Evolutionary conservation across 768 basidiomycete species (phyloP).

Genomic region (Cystobasidium ongulense): DNA sequence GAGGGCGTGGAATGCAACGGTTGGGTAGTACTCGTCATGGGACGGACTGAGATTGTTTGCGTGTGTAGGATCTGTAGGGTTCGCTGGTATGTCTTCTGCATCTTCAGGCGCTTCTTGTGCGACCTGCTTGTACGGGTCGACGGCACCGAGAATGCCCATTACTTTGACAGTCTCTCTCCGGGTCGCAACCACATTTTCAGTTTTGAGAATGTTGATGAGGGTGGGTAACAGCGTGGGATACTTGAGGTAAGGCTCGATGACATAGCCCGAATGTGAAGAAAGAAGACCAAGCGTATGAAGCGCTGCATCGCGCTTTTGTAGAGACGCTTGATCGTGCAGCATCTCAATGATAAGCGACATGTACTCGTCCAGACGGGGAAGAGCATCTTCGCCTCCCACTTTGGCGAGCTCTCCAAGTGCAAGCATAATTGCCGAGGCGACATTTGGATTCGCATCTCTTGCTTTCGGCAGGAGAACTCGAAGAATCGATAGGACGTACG

Average conservation of each 20-base stretch:
- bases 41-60: slow-evolving; percentile 39
- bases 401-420: slow-evolving; percentile 88
- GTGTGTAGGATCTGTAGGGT: slow-evolving; percentile 46
- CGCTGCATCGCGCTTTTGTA: slow-evolving; percentile 77
- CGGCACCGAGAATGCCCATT: slow-evolving; percentile 85
- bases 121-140: slow-evolving; percentile 85
- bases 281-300: slow-evolving; percentile 89
- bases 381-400: slow-evolving; percentile 85
- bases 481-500: slow-evolving; percentile 91
- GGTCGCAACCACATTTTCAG: slow-evolving; percentile 59
- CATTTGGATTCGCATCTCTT: slow-evolving; percentile 70
- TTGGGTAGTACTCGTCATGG: slow-evolving; percentile 82
- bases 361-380: slow-evolving; percentile 70
- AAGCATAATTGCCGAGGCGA: slow-evolving; percentile 84
- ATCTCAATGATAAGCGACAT: slow-evolving; percentile 83
- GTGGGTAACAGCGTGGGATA: slow-evolving; percentile 82
- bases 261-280: slow-evolving; percentile 90
- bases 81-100: slow-evolving; percentile 57
- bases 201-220: slow-evolving; percentile 72
- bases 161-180: slow-evolving; percentile 88
- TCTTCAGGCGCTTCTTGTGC: slow-evolving; percentile 53
- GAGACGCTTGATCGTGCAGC: slow-evolving; percentile 70
- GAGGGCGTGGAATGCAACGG: slow-evolving; percentile 81
- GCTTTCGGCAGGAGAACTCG: slow-evolving; percentile 83
- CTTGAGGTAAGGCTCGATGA: slow-evolving; percentile 80